Base-by-base conservation (phyloP, 2,329 filamentous ascomycete genomes). In the Parastagonospora avenae region DNA sequence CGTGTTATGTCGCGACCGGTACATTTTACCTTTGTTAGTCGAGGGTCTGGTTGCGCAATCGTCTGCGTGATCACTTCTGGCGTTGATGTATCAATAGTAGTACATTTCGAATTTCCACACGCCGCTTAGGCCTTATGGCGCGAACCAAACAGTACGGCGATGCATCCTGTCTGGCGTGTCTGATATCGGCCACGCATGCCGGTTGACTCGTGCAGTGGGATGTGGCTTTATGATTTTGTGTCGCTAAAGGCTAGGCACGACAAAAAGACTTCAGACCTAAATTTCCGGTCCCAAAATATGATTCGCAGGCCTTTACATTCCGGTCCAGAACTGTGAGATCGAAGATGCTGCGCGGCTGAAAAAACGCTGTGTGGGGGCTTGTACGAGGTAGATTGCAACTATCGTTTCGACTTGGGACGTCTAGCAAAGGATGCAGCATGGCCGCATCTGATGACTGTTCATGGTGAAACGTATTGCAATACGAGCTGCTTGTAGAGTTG, bases 351-450 rank as follows among this genome's bases (percentile, higher is more conserved):
- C 19, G 14, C 36, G 35, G 35, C 28, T 41, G 9, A 19, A 38
- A 15, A 46, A 37, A 38, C 16, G 14, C 31, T 39, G 40, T 35
- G 31, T 39, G 42, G 46, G 46, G 39, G 42, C 47, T 40, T 47
- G 56, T 52, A 33, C 40, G 54, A 57, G 42, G 35, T 57, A 52
- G 47, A 60, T 61, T 54, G 47, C 41, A 28, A 16, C 37, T 33
- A 35, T 42, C 29, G 48, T 50, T 51, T 46, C 44, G 37, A 28
- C 33, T 36, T n/a, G 37, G 49, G 28, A 50, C 35, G 42, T 28
- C 15, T 27, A 29, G 15, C 35, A 16, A n/a, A 24, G 14, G 11
- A 32, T 32, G 9, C 24, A 14, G 33, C 32, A 37, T 36, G 24
- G 32, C 29, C 12, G 32, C 15, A 35, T 31, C 28, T 24, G 35